These are phyloP conservation scores for Polyporus arcularius DNA, from an alignment of 768 basidiomycete genomes.

Conservation along the genomic window DNA sequence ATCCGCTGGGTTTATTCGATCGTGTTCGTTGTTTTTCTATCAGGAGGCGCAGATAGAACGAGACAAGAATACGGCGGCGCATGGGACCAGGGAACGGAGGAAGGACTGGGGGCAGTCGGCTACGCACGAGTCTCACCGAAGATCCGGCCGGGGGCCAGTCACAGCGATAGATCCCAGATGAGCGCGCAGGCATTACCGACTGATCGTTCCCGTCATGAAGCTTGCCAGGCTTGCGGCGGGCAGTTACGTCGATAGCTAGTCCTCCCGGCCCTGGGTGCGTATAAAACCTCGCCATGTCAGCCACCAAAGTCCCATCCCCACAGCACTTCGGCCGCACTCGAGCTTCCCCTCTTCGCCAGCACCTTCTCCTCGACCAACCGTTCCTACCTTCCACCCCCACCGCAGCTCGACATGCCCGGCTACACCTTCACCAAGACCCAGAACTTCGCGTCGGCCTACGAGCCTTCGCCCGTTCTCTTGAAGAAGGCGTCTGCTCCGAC, in stretches of 20 bases:
- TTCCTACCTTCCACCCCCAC: slow-evolving; percentile 4
- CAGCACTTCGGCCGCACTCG: slow-evolving; percentile 12
- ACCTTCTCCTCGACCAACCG: not conserved
- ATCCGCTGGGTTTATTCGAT: not conserved
- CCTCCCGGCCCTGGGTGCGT: not conserved
- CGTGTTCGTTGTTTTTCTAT: not conserved
- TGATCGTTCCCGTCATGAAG: slow-evolving; percentile 9
- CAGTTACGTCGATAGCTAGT: slow-evolving; percentile 2
- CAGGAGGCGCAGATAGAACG: not conserved
- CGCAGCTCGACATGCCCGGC: slow-evolving; percentile 8
- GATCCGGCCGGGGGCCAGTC: slow-evolving; percentile 17
- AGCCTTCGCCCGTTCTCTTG: slow-evolving; percentile 7
- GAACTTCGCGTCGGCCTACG: slow-evolving; percentile 9
- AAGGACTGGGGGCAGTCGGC: not conserved
- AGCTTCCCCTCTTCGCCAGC: not conserved
- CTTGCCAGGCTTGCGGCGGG: not conserved
- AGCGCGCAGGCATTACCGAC: slow-evolving; percentile 17
- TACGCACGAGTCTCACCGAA: slow-evolving; percentile 11
- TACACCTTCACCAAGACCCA: slow-evolving; percentile 17
- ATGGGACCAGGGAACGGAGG: not conserved
- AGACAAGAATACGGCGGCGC: not conserved
- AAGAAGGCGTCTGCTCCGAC: slow-evolving; percentile 8
- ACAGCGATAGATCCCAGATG: slow-evolving; percentile 11
- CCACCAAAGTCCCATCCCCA: slow-evolving; percentile 11
- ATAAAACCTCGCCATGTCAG: slow-evolving; percentile 15